Conservation (phyloP, 768 basidiomycete species). For the Serendipita sp. region DNA sequence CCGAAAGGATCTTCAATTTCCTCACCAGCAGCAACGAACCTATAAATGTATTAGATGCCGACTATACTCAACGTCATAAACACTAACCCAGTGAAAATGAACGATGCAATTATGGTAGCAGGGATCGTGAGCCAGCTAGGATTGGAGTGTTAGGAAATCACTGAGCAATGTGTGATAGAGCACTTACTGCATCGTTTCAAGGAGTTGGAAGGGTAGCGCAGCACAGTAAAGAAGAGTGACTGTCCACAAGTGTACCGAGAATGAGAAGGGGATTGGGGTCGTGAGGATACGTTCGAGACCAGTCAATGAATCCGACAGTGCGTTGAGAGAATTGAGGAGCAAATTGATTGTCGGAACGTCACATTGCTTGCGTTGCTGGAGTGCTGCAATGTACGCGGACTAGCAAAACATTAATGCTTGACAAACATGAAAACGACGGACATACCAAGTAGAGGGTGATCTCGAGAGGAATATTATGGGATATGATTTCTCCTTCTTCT, state of each 20-base stretch:
- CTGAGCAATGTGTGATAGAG: not conserved
- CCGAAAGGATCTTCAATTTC: slow-evolving; percentile 54
- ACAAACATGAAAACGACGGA: slow-evolving; percentile 19
- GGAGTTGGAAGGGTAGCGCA: slow-evolving; percentile 50
- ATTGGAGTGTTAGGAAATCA: not conserved
- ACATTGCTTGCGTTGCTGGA: slow-evolving; percentile 37
- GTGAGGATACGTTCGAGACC: slow-evolving; percentile 59
- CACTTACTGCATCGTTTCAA: slow-evolving; percentile 29
- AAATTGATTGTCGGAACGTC: slow-evolving; percentile 41
- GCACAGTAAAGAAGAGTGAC: slow-evolving; percentile 47
- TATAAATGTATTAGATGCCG: not conserved
- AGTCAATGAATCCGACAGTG: slow-evolving; percentile 41
- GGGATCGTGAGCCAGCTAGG: slow-evolving; percentile 38
- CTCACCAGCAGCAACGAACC: slow-evolving; percentile 56
- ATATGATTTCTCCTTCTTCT: slow-evolving; percentile 21
- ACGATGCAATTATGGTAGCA: slow-evolving; percentile 28
- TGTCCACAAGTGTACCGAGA: slow-evolving; percentile 51
- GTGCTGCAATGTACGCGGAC: slow-evolving; percentile 39
- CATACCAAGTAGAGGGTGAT: slow-evolving; percentile 27
- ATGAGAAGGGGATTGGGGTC: slow-evolving; percentile 65
- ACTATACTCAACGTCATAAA: not conserved
- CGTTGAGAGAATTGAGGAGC: slow-evolving; percentile 31
- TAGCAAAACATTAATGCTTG: not conserved
- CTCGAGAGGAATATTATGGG: slow-evolving; percentile 53
- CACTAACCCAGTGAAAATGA: slow-evolving; percentile 21